Evolutionary conservation across 805 yeast species (phyloP), one percentile per base, ranked within the genome.

Genomic region (Candida oleophila): DNA sequence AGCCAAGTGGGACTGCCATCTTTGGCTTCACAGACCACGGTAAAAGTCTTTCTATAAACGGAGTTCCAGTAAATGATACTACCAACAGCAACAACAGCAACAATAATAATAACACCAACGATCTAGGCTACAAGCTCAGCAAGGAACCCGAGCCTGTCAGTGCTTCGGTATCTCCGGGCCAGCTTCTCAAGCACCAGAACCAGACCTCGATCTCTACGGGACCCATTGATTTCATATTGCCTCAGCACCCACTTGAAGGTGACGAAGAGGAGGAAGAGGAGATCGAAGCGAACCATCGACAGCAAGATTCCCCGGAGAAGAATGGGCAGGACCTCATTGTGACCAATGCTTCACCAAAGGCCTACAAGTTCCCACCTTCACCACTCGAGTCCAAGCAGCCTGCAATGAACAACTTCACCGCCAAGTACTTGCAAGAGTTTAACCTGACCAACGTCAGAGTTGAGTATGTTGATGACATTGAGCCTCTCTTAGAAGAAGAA

Each of bases 1-100:
- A 81, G 48, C 72, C 79, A 16, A 84, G 90, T 68, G 95, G 95
- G 12, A 84, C 92, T 3, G 92, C 87, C 2, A 86, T 87, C 22
- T 87, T 87, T 63, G 95, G 95, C 0, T 86, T 78, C 53, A 68
- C 74, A 7, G 82, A 80, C 40, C 91, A 86, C 60, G 75, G 76
- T 49, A 78, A 80, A 48, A 85, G 81, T 41, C 62, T 86, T 33
- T 80, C 87, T 2, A 75, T 86, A 39, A 77, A 82, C 4, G 86
- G 85, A 12, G n/a, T n/a, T n/a, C n/a, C n/a, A n/a, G n/a, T n/a
- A n/a, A n/a, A n/a, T n/a, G n/a, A n/a, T n/a, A n/a, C n/a, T n/a
- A n/a, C n/a, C n/a, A n/a, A n/a, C n/a, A n/a, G n/a, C n/a, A n/a
- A n/a, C n/a, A n/a, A n/a, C n/a, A n/a, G 11, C 11, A 25, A 25